Evolutionary conservation across 164 flowering plant genomes (phyloP), one percentile per base, ranked within the genome.

Genomic region (Chloranthus sessilifolius): DNA sequence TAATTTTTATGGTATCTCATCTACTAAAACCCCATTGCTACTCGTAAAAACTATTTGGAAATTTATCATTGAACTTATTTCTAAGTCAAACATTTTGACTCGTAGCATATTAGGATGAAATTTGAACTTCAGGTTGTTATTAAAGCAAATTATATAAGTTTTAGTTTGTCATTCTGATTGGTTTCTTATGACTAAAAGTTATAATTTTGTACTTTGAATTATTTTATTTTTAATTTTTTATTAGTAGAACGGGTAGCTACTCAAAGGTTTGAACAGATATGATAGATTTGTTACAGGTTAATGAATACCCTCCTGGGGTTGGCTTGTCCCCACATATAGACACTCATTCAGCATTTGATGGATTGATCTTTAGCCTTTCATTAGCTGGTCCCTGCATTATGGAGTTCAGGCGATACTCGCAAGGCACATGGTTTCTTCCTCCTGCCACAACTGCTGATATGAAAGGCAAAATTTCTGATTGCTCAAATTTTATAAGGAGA

Each of bases 291-390:
- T 52, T 50, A 25, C 85, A 91, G 98, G 98, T 91, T 45, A 88
- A 88, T 66, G 98, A 88, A 61, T 91, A 91, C 42, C 95, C 90
- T 45, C 67, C 76, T 53, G 98, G 96, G 8, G 96, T 88, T 50
- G 98, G 96, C 8, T 72, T 91, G 73, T 77, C 98, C 43, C 98
- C 98, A 14, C 98, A 91, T 58, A 77, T 91, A 47, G 98, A 92
- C 67, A 88, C 98, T 12, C 96, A 88, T 72, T 92, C 98, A 22
- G 96, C 98, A 48, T 92, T 92, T 79, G 96, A 79, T 55, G 91
- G 75, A 47, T 70, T 50, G 20, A 92, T 92, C 43, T 83, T 83
- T 65, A 88, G 96, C 72, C 98, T 92, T 61, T 92, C 98, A 45
- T 69, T 92, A 68, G 86, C 95, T 9, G 96, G 98, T 40, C 85